Base-by-base conservation (phyloP, 2,329 filamentous ascomycete species). In the Botryotinia globosa region DNA sequence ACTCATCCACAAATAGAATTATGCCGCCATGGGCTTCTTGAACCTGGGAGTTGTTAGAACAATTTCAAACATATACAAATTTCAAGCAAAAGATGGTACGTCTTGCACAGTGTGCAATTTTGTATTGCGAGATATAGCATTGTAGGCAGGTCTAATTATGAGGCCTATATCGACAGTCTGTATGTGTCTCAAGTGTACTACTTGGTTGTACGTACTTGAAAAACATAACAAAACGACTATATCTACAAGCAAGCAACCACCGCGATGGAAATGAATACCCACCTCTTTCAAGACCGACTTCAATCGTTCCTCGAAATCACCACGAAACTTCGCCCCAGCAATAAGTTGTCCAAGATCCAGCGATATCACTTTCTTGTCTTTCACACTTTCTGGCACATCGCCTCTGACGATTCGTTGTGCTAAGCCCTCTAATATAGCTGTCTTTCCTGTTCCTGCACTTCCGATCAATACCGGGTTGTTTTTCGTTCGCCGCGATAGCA, bases 351-450 rank as follows among this genome's bases (percentile, higher is more conserved):
- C 96, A 8, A 99, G 86, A 78, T 99, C 96, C 54, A 98, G 83
- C 10, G 91, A 89, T 72, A 98, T 89, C 37, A 99, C 95, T 70
- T 91, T 87, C 82, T 98, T 98, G 78, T 98, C 91, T 83, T 97
- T 97, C 81, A 99, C 92, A 77, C 93, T 97, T 82, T 98, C 96
- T 0, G 96, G 95, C 0, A 98, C 94, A 82, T 98, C 95, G 3
- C 95, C 95, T 76, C 91, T 88, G 2, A 98, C 92, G 76, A 99
- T 98, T 56, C 96, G 88, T 80, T 96, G 89, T 16, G 95, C 94
- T 56, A 98, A 85, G 2, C 95, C 95, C 83, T 98, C 95, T 4
- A 98, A 84, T 69, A 98, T 93, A 1, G 95, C 94, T 9, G 95
- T 98, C 84, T 98, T 98, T 74, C 95, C 95, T 0, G 94, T 97